Base-by-base conservation (phyloP, 441 rosid species). In the Populus trichocarpa region DNA sequence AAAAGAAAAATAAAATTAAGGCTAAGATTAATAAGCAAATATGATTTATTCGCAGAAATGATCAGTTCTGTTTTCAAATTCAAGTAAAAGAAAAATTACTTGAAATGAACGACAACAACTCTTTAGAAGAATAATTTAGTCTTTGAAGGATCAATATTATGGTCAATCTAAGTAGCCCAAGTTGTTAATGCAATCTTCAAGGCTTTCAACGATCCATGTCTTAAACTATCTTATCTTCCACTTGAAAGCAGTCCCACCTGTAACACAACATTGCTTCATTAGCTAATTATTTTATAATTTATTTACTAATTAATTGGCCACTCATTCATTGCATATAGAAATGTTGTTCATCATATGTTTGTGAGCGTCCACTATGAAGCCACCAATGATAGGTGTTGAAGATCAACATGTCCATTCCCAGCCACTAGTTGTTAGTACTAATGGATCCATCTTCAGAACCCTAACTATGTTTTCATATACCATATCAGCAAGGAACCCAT, bases 161-260 rank as follows among this genome's bases (percentile, higher is more conserved):
- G 30, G 30, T 28, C 30, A 28, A 28, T 86, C 97, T 95, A 91
- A 71, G 78, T 73, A 0, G 81, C 93, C 97, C 95, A 93, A 16
- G 95, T 93, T 42, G 69, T 80, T 13, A 93, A 88, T 20, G 98
- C 98, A 25, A 25, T 89, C 74, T 83, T 83, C 68, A 93, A 86
- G 2, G 97, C 98, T 12, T 70, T 80, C 84, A 75, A 20, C 98
- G 89, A 79, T 92, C 86, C 92, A 93, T 93, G 77, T 92, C 96
- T 46, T 85, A 84, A 69, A 82, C 72, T 18, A 82, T 71, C 74
- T 82, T 79, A 18, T 69, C 76, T 25, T 89, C 91, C 36, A 77
- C 40, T 79, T 86, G 88, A 65, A 93, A 82, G 32, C 70, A 88
- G 77, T 93, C 96, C 95, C 95, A 93, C 73, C 96, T 91, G 83